Evolutionary conservation across 2,329 filamentous ascomycete species (phyloP).

Genomic region (Claviceps humidiphila): DNA sequence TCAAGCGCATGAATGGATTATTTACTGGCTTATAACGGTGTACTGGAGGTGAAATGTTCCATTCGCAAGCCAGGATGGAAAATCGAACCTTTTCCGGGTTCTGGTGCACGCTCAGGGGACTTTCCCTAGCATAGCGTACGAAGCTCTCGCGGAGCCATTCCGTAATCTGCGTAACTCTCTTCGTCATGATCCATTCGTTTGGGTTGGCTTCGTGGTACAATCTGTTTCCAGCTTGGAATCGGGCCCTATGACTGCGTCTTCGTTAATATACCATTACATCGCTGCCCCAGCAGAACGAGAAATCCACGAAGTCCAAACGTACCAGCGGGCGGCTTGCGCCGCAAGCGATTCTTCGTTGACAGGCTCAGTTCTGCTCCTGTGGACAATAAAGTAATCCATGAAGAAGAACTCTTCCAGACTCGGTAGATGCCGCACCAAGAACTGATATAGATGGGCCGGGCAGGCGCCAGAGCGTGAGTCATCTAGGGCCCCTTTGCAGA

Average conservation of each 20-base stretch:
- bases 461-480: constrained; percentile 15
- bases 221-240: constrained; percentile 5
- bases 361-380: constrained; percentile 10
- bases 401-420: constrained; percentile 31
- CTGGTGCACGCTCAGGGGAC: constrained; percentile 18
- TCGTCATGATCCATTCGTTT: constrained; percentile 22
- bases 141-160: constrained; percentile 27
- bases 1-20: not conserved
- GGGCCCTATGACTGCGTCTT: not conserved
- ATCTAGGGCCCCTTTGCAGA: constrained; percentile 21
- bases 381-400: constrained; percentile 28
- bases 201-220: constrained; percentile 22
- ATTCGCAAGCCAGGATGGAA: constrained; percentile 28
- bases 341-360: not conserved
- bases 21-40: not conserved
- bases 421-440: constrained; percentile 26
- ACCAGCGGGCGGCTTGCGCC: not conserved
- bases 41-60: constrained; percentile 13
- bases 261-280: not conserved
- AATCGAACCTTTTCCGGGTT: constrained; percentile 26
- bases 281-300: not conserved
- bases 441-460: constrained; percentile 30
- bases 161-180: constrained; percentile 21
- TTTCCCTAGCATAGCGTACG: constrained; percentile 22
- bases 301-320: not conserved